These are phyloP conservation scores for Petunia hybrid DNA, from an alignment of 305 asterid species.

Conservation along the genomic window DNA sequence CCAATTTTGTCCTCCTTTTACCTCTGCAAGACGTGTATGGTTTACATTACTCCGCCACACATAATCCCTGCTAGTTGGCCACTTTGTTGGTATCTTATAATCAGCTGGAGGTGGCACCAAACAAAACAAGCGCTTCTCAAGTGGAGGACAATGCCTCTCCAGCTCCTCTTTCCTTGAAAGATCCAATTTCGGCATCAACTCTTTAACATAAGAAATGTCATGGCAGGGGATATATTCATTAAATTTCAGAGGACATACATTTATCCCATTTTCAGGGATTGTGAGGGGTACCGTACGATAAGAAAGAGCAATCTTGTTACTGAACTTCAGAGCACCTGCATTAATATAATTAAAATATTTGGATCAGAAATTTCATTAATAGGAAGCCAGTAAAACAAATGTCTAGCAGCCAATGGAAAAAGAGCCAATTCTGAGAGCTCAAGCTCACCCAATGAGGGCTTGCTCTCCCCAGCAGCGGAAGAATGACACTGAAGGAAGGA, in stretches of 20 bases:
- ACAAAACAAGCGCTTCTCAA: constrained; percentile 76
- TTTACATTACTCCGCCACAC: constrained; percentile 96
- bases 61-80: constrained; percentile 95
- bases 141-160: constrained; percentile 94
- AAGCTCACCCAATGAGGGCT: constrained; percentile 2
- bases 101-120: constrained; percentile 90
- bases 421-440: background rate
- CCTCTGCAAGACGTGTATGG: constrained; percentile 91
- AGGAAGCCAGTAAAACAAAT: constrained; percentile 10
- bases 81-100: constrained; percentile 86
- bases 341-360: background rate
- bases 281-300: constrained; percentile 63
- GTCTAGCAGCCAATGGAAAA: constrained; percentile 11
- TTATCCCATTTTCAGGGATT: constrained; percentile 75
- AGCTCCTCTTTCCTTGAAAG: constrained; percentile 80
- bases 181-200: constrained; percentile 71
- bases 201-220: constrained; percentile 72
- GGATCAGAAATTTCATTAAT: background rate
- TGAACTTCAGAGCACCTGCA: constrained; percentile 59
- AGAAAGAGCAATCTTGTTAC: constrained; percentile 71
- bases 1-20: constrained; percentile 98
- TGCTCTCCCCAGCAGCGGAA: background rate
- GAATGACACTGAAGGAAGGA: background rate
- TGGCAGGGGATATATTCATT: constrained; percentile 95
- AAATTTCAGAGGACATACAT: constrained; percentile 77